Conservation (phyloP, 345 rosid species). For the Salix udensis region DNA sequence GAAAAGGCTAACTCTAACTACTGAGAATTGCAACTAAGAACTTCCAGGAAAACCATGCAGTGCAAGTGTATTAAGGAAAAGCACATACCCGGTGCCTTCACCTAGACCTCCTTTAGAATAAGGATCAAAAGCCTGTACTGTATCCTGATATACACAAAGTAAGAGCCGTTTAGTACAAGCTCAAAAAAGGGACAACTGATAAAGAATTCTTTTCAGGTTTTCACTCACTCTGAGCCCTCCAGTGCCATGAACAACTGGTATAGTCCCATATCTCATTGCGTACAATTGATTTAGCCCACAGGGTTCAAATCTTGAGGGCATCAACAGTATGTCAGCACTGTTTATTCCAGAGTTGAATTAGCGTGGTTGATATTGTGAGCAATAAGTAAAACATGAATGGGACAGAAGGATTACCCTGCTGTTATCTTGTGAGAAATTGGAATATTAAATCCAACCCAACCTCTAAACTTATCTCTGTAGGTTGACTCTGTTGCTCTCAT, state of each 20-base stretch:
- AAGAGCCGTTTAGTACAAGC: constrained; percentile 4
- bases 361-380: background rate
- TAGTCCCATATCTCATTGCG: constrained; percentile 95
- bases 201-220: background rate
- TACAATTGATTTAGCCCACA: constrained; percentile 93
- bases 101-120: constrained; percentile 59
- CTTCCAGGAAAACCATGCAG: background rate
- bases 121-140: constrained; percentile 79
- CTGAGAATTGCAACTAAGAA: background rate
- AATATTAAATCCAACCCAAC: constrained; percentile 95
- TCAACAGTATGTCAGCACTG: constrained; percentile 92
- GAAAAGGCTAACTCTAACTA: background rate
- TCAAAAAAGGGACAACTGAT: background rate
- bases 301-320: constrained; percentile 98
- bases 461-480: constrained; percentile 74
- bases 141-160: constrained; percentile 50
- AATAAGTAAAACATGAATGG: background rate
- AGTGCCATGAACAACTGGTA: constrained; percentile 87
- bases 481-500: constrained; percentile 71
- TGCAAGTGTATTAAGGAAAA: constrained; percentile 5
- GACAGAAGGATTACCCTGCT: constrained; percentile 64
- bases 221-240: constrained; percentile 90
- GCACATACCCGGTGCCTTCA: constrained; percentile 80
- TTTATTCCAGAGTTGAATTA: constrained; percentile 22
- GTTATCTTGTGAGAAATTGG: constrained; percentile 92